phyloP scores from a whole-genome alignment of 2,329 filamentous ascomycete genomes.

The Ascochyta lentis region DNA sequence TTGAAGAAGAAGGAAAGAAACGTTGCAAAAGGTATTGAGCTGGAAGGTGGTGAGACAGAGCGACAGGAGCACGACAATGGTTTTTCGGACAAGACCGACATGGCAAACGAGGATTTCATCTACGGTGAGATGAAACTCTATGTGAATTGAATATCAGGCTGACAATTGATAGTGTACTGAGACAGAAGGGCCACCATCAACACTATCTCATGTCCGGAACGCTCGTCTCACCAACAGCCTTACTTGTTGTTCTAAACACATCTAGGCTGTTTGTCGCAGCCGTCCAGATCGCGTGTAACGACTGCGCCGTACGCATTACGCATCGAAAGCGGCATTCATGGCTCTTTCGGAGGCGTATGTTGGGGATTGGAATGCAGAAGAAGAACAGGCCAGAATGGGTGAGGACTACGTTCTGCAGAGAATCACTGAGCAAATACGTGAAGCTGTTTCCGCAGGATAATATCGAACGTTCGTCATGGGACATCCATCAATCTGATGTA shows the following conservation, averaged over 20 bases:
- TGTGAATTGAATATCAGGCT: background rate
- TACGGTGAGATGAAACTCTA: background rate
- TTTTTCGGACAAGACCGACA: slow-evolving; percentile 29
- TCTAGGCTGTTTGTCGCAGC: too few relatives aligned
- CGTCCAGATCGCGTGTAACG: too few relatives aligned
- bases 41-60: slow-evolving; percentile 12
- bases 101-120: slow-evolving; percentile 32
- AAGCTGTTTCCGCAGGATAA: background rate
- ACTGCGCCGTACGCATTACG: too few relatives aligned
- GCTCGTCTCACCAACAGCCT: too few relatives aligned
- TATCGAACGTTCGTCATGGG: background rate
- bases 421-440: too few relatives aligned
- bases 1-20: slow-evolving; percentile 30
- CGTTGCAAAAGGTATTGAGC: slow-evolving; percentile 18
- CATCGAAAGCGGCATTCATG: too few relatives aligned
- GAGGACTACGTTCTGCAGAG: too few relatives aligned
- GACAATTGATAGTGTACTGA: background rate
- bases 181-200: background rate
- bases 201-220: background rate
- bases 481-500: background rate
- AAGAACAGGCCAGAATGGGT: too few relatives aligned
- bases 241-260: too few relatives aligned
- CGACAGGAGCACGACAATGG: slow-evolving; percentile 22
- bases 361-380: too few relatives aligned
- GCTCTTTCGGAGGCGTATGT: too few relatives aligned